Evolutionary conservation across 2,329 filamentous ascomycete genomes (phyloP).

Genomic region (Endocalyx cinctus): DNA sequence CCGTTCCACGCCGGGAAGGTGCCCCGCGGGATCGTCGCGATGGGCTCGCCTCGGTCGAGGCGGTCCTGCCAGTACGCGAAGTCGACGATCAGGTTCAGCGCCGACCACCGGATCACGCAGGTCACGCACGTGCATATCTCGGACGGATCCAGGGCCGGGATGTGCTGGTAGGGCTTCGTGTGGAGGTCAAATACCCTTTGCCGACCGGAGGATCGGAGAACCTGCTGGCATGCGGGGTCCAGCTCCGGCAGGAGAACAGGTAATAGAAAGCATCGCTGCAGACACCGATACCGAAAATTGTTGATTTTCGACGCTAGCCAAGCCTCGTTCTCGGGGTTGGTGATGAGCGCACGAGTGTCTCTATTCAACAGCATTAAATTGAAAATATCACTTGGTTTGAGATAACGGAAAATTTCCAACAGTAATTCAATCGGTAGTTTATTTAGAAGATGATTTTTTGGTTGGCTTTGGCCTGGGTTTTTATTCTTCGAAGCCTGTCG

Average conservation of each 20-base stretch:
- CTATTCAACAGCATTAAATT: constrained; percentile 38
- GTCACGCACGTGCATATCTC: constrained; percentile 54
- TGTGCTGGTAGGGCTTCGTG: constrained; percentile 48
- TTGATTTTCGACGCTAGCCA: constrained; percentile 41
- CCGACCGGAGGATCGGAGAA: constrained; percentile 31
- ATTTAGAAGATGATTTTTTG: too few species aligned
- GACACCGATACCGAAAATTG: constrained; percentile 41
- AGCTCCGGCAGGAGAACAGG: constrained; percentile 39
- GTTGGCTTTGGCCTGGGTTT: constrained; percentile 20
- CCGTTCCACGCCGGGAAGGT: constrained; percentile 45
- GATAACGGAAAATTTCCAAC: constrained; percentile 39
- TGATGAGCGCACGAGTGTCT: constrained; percentile 38
- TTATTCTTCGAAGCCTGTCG: constrained; percentile 36
- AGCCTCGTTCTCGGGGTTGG: constrained; percentile 35
- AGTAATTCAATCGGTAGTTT: constrained; percentile 51
- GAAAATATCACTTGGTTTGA: constrained; percentile 48
- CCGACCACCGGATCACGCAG: constrained; percentile 53
- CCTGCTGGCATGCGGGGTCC: constrained; percentile 14
- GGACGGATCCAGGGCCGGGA: constrained; percentile 39
- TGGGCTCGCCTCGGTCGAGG: constrained; percentile 45
- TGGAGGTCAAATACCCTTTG: constrained; percentile 41
- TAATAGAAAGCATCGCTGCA: constrained; percentile 46
- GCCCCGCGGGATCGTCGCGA: constrained; percentile 47
- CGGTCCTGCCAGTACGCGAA: constrained; percentile 52
- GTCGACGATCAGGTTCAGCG: constrained; percentile 49